Conservation (phyloP, 495 filamentous ascomycete species). For the Margaritispora aquatica region DNA sequence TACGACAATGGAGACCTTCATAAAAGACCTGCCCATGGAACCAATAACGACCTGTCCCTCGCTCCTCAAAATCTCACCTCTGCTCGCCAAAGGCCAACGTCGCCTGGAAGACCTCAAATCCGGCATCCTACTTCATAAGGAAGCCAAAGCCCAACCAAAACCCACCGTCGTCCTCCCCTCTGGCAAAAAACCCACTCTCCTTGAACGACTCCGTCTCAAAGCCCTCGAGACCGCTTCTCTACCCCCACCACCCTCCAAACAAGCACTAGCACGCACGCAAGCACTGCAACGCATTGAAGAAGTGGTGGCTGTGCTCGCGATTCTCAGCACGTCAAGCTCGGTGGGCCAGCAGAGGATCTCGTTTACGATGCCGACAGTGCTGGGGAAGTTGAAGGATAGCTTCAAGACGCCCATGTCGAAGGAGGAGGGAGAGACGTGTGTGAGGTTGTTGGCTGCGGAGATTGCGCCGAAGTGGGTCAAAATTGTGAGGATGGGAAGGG, state of each 20-base stretch:
- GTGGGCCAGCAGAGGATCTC: slow-evolving; percentile 36
- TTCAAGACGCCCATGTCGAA: slow-evolving; percentile 52
- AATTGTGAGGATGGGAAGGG: slow-evolving; percentile 45
- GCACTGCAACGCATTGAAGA: slow-evolving; percentile 57
- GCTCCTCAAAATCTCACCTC: slow-evolving; percentile 34
- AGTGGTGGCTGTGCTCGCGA: slow-evolving; percentile 51
- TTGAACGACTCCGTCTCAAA: slow-evolving; percentile 60
- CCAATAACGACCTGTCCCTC: slow-evolving; percentile 41
- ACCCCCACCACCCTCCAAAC: slow-evolving; percentile 33
- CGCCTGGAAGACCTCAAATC: slow-evolving; percentile 55
- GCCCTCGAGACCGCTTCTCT: slow-evolving; percentile 39
- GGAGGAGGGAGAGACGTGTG: slow-evolving; percentile 49
- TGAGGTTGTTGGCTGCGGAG: slow-evolving; percentile 52
- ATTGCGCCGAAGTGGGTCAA: slow-evolving; percentile 58
- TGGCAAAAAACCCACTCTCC: slow-evolving; percentile 31
- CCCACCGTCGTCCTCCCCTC: background rate
- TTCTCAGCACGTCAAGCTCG: slow-evolving; percentile 42
- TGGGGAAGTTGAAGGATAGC: slow-evolving; percentile 54
- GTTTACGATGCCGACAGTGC: slow-evolving; percentile 54
- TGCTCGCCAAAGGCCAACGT: slow-evolving; percentile 49
- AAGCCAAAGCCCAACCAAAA: slow-evolving; percentile 1
- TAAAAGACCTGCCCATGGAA: slow-evolving; percentile 48
- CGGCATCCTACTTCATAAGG: slow-evolving; percentile 36
- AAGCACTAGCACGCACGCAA: slow-evolving; percentile 45
- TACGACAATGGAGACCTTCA: slow-evolving; percentile 32